Conservation (phyloP, 1,284 basidiomycete species). For the Cutaneotrichosporon sp. region DNA sequence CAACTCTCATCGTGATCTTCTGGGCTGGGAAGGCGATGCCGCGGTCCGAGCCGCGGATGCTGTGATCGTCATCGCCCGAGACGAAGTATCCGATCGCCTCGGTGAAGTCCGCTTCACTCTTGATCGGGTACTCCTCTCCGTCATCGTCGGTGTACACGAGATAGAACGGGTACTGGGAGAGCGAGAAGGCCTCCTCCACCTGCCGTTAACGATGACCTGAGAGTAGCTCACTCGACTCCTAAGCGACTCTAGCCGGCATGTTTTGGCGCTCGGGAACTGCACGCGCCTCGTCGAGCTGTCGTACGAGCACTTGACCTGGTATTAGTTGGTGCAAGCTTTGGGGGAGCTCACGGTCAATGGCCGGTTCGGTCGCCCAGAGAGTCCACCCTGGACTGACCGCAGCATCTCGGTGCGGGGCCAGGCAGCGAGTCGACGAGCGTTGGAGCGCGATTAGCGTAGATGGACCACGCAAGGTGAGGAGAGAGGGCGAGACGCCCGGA, state of each 20-base stretch:
- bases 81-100: constrained; percentile 84
- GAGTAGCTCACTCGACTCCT: constrained; percentile 61
- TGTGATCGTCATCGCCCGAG: constrained; percentile 65
- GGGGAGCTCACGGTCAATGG: constrained; percentile 62
- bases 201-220: constrained; percentile 41
- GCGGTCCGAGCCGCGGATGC: constrained; percentile 59
- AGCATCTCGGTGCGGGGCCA: constrained; percentile 9
- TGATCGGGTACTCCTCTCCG: constrained; percentile 67
- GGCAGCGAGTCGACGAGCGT: not conserved
- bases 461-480: not conserved
- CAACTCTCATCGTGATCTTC: constrained; percentile 71
- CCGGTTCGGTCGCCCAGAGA: constrained; percentile 58
- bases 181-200: constrained; percentile 78
- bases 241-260: constrained; percentile 71
- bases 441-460: not conserved
- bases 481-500: too few species aligned
- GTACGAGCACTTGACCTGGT: constrained; percentile 62
- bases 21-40: constrained; percentile 12
- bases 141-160: constrained; percentile 86
- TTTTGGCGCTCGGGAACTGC: constrained; percentile 69
- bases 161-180: constrained; percentile 66
- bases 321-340: not conserved
- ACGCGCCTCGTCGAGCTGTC: constrained; percentile 71
- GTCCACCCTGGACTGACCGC: constrained; percentile 16
- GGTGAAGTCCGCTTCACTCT: constrained; percentile 68